Conservation (phyloP, 768 basidiomycete species). For the Tulasnella sp. region DNA sequence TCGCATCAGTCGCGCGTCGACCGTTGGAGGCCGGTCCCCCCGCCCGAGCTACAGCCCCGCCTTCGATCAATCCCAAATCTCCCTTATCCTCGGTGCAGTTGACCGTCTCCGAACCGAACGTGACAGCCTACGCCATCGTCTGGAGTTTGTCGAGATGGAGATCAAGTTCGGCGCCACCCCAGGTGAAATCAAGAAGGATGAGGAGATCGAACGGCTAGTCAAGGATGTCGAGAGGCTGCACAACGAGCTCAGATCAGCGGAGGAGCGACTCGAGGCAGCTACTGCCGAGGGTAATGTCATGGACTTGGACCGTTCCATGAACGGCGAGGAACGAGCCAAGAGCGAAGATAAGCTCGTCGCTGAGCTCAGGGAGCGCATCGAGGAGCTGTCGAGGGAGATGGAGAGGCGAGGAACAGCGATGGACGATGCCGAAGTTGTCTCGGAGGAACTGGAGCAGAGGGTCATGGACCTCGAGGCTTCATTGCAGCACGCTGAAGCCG, state of each 20-base stretch:
- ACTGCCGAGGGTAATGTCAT: not conserved
- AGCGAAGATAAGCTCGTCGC: not conserved
- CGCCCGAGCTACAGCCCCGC: not conserved
- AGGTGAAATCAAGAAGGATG: conserved; percentile 9
- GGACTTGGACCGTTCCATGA: not conserved
- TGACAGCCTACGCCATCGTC: conserved; percentile 41
- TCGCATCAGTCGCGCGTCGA: not conserved
- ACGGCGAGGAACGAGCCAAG: not conserved
- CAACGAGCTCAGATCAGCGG: not conserved
- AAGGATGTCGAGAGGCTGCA: conserved; percentile 2
- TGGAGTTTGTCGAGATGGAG: conserved; percentile 43
- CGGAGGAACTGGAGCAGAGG: conserved; percentile 10
- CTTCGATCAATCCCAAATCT: conserved; percentile 5
- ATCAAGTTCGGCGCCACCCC: conserved; percentile 38
- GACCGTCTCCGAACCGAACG: conserved; percentile 43
- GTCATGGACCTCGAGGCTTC: not conserved
- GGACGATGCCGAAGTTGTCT: not conserved
- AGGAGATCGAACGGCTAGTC: not conserved
- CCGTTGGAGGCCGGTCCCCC: not conserved
- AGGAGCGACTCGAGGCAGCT: not conserved
- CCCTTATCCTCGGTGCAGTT: conserved; percentile 39
- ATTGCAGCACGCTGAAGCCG: conserved; percentile 10
- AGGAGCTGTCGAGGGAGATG: not conserved
- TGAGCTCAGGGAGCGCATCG: not conserved
- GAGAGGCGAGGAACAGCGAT: conserved; percentile 5